These are phyloP conservation scores for Hemerocallis citrina DNA, from an alignment of 106 monocot species.

Conservation along the genomic window DNA sequence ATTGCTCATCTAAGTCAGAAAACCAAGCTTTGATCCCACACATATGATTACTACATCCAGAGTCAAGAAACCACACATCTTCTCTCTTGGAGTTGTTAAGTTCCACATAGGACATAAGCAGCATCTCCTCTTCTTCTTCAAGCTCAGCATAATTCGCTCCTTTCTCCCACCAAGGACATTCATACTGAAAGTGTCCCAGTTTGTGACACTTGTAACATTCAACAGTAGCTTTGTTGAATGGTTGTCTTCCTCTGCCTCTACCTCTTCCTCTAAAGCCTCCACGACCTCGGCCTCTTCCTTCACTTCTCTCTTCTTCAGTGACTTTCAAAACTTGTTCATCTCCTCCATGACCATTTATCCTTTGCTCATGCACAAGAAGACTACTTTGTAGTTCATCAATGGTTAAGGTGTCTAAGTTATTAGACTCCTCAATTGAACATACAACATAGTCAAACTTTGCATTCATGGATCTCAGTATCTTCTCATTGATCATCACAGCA, in stretches of 20 bases:
- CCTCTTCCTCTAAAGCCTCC: too few relatives aligned
- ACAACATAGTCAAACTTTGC: background rate
- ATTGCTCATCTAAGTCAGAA: background rate
- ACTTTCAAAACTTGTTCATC: background rate
- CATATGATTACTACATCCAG: slow-evolving; percentile 1
- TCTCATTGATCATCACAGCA: background rate
- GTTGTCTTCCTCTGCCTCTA: background rate
- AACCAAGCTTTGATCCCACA: background rate
- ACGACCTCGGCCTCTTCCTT: too few relatives aligned
- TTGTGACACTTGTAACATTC: slow-evolving; percentile 1
- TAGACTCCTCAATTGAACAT: background rate
- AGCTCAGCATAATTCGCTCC: background rate
- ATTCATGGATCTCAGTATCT: background rate
- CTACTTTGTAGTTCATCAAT: background rate
- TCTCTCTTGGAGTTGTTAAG: background rate
- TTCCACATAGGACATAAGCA: background rate
- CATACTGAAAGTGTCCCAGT: slow-evolving; percentile 3
- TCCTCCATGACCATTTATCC: background rate
- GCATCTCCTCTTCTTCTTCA: background rate
- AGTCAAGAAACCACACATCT: slow-evolving; percentile 1
- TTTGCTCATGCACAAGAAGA: background rate
- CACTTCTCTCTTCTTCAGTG: background rate
- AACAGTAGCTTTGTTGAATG: background rate
- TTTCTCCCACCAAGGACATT: background rate
- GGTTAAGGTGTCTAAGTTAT: background rate